Base-by-base conservation (phyloP, 1,284 basidiomycete species). In the Ceratobasidium sp. region DNA sequence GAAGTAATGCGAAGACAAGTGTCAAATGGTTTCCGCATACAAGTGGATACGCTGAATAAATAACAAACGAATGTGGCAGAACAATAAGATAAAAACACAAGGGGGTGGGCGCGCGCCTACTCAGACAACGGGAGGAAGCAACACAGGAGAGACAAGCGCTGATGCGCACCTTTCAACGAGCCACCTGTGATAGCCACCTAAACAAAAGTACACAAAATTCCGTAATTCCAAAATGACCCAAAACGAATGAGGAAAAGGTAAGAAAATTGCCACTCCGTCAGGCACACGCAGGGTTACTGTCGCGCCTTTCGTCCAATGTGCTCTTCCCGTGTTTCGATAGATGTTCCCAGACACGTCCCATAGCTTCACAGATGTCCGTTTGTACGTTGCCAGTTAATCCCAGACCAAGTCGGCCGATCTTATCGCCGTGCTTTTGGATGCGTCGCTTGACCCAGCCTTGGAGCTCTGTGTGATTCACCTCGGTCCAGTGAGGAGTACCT, bases 341-440 rank as follows among this genome's bases (percentile, higher is more conserved):
- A 33, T 71, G 67, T 27, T 71, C 67, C 67, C 67, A 71, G 47
- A 71, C 56, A 5, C 67, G 54, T 19, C 44, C 45, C 67, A 71
- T 71, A 7, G 67, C 67, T 29, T 71, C 54, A 6, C 56, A 15
- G 24, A 71, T 71, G 50, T 71, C 67, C 33, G 41, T 59, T 33
- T 71, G 67, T 14, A 71, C 56, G 27, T 54, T 19, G 53, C 44
- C 7, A 22, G 65, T 36, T 60, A 45, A 15, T 60, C 56, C 56
- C 60, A 60, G 50, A 17, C 67, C 67, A 11, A 71, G 50, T 50
- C 67, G 67, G 17, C 54, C 36, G 17, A 71, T 71, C 47, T 71
- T 51, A 41, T 71, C 67, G 45, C 67, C 67, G 22, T 71, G 67
- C 33, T 48, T 71, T n/a, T 60, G 67, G 36, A 71, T 71, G 41